These are phyloP conservation scores for Xerocomus spinulosus DNA, from an alignment of 768 basidiomycete species.

Conservation along the genomic window DNA sequence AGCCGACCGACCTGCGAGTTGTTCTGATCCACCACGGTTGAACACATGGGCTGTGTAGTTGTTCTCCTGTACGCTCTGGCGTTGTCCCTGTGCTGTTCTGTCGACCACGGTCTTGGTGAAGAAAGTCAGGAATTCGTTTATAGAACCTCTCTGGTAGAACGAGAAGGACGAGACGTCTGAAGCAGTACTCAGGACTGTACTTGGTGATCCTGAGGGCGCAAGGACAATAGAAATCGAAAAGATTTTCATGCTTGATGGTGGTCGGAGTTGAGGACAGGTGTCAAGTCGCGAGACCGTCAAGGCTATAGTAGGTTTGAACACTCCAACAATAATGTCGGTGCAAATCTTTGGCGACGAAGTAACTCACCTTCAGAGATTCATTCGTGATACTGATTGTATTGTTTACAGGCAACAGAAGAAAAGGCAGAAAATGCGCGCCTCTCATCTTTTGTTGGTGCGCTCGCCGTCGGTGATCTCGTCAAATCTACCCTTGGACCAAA, in stretches of 20 bases:
- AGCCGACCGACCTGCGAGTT: slow-evolving; percentile 64
- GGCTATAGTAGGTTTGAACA: background rate
- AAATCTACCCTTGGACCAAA: slow-evolving; percentile 98
- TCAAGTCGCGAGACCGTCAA: background rate
- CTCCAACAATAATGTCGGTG: slow-evolving; percentile 46
- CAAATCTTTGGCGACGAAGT: slow-evolving; percentile 70
- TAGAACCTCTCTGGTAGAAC: slow-evolving; percentile 87
- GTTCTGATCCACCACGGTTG: slow-evolving; percentile 82
- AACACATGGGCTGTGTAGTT: slow-evolving; percentile 91
- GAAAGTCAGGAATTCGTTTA: slow-evolving; percentile 91
- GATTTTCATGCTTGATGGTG: slow-evolving; percentile 66
- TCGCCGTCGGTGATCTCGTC: slow-evolving; percentile 96
- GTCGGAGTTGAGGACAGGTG: slow-evolving; percentile 2
- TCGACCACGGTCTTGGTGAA: slow-evolving; percentile 91
- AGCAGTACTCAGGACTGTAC: slow-evolving; percentile 60
- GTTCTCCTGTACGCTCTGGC: slow-evolving; percentile 94
- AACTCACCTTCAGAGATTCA: background rate
- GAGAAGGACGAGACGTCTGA: slow-evolving; percentile 87
- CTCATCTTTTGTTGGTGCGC: slow-evolving; percentile 95
- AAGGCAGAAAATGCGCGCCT: slow-evolving; percentile 97
- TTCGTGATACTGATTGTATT: slow-evolving; percentile 2
- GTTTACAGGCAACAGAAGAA: slow-evolving; percentile 76
- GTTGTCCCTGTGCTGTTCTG: slow-evolving; percentile 79
- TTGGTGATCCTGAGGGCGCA: slow-evolving; percentile 58
- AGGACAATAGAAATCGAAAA: slow-evolving; percentile 73